Conservation (phyloP, 2,329 filamentous ascomycete species). For the Fusarium multiceps region DNA sequence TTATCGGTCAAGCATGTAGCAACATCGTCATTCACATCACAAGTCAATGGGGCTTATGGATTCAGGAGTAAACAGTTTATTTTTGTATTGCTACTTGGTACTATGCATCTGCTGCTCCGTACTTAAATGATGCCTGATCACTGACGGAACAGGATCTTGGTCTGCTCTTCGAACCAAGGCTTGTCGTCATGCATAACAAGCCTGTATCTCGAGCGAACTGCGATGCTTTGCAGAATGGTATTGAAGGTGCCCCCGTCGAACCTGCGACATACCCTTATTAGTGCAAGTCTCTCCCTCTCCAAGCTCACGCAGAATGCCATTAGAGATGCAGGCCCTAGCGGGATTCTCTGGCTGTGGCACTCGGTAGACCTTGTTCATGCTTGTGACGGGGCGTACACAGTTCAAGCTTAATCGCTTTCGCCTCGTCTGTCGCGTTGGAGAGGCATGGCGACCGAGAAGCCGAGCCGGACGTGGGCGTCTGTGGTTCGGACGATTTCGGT, state of each 20-base stretch:
- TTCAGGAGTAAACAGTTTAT: not conserved
- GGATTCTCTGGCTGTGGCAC: not conserved
- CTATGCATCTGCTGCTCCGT: not conserved
- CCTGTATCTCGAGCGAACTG: not conserved
- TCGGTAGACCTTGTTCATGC: not conserved
- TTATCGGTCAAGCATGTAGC: slow-evolving; percentile 25
- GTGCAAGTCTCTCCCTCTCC: not conserved
- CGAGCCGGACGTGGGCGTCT: not conserved
- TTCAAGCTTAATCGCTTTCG: not conserved
- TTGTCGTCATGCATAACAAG: not conserved
- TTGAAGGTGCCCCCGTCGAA: not conserved
- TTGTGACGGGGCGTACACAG: not conserved
- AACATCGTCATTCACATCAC: slow-evolving; percentile 14
- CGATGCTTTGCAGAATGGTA: not conserved
- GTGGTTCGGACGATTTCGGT: slow-evolving; percentile 2
- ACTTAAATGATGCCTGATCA: not conserved
- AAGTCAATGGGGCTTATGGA: not conserved
- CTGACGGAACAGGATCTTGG: not conserved
- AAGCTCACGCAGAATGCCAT: not conserved
- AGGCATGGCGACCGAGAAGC: not conserved
- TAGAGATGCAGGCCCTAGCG: not conserved
- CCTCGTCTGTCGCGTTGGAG: not conserved
- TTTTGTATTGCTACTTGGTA: not conserved
- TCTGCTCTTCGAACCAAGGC: not conserved
- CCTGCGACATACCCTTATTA: not conserved